Evolutionary conservation across 805 yeast species (phyloP).

Genomic region (Yarrowia porcina): DNA sequence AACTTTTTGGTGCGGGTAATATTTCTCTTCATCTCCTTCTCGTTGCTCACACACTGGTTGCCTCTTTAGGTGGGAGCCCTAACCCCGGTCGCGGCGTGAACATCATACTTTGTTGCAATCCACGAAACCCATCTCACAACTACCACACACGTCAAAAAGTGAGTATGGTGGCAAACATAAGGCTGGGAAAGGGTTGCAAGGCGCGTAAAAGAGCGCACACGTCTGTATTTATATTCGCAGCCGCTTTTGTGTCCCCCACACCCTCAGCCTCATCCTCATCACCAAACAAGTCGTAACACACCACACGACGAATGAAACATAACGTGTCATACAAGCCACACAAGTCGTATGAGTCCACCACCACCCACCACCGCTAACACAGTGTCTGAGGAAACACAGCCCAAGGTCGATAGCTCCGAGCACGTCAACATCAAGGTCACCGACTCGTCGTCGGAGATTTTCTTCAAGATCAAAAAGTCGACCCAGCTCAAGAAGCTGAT

Average conservation of each 20-base stretch:
- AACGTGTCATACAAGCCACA: neutral
- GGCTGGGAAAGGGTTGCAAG: too few species aligned
- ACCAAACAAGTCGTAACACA: too few species aligned
- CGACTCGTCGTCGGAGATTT: conserved; percentile 90
- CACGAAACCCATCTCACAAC: neutral
- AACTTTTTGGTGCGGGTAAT: too few species aligned
- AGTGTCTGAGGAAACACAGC: conserved; percentile 42
- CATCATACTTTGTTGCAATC: neutral
- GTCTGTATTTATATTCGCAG: neutral
- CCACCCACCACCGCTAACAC: neutral
- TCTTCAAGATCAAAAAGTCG: conserved; percentile 88
- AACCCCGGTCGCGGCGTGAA: conserved; percentile 2
- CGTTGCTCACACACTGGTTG: neutral
- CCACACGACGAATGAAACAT: too few species aligned
- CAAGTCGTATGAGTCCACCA: too few species aligned
- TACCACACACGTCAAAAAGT: neutral
- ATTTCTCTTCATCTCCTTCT: neutral
- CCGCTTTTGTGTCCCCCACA: too few species aligned
- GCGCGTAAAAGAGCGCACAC: neutral
- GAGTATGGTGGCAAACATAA: neutral
- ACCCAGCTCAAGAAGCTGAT: conserved; percentile 91
- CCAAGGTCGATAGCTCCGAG: conserved; percentile 57
- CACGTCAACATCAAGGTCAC: conserved; percentile 93
- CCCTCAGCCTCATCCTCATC: too few species aligned
- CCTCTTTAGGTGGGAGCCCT: neutral